Base-by-base conservation (phyloP, 805 yeast genomes). In the Clavispora santaluciae region DNA sequence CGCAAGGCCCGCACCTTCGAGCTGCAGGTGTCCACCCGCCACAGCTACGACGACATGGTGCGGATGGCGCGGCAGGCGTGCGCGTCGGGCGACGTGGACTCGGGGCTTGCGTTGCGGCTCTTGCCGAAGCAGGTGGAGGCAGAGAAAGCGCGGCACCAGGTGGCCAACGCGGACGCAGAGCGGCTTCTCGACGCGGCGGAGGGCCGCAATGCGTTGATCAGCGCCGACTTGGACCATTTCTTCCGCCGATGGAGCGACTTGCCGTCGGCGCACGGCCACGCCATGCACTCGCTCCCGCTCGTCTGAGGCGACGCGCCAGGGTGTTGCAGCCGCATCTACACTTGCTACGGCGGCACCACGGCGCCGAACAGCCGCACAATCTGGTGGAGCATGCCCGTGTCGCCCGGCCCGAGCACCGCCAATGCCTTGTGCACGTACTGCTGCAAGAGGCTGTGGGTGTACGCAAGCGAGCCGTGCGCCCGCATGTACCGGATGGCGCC, bases 381-480 rank as follows among this genome's bases (percentile, higher is more conserved):
- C 17, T 16, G n/a, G 11, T 15, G 24, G 22, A 24, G 38, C 22
- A 24, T 23, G 12, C n/a, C 29, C n/a, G 13, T 6, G 16, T 21
- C 35, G 35, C 18, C 13, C 8, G 7, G 12, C 26, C 28, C 23
- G 21, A 22, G 36, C 12, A 15, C 28, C 2, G 26, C 26, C 21
- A 34, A 41, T 2, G 60, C 61, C 31, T 43, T 53, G 3, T 22
- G 28, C n/a, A 53, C 50, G 26, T 56, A 57, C 25, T 49, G 45
- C 9, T 48, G 49, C 7, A 66, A 46, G 16, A 63, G 36, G 11
- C 46, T 41, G 20, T 43, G 41, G 24, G 67, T 56, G 39, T 43
- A 66, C 2, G 45, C 46, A 20, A 66, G 42, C 1, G 70, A 63
- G 8, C 51, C 44, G 0, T 62, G 46, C 6, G 49, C 46, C 11